Conservation (phyloP, 2,329 filamentous ascomycete genomes). For the Aureobasidium zeae region DNA sequence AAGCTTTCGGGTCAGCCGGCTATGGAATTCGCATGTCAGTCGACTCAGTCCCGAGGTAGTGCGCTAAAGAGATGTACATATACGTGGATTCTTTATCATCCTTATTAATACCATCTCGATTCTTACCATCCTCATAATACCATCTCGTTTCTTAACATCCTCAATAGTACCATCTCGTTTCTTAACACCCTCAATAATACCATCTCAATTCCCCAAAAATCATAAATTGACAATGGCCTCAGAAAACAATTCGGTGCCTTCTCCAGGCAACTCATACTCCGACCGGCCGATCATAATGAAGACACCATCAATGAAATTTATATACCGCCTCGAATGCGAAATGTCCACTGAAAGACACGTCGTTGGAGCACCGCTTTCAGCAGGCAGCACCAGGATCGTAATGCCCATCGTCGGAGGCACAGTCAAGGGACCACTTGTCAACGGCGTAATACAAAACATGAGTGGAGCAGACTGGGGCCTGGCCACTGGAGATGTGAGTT, state of each 20-base stretch:
- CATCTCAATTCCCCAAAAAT: not conserved
- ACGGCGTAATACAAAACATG: constrained; percentile 18
- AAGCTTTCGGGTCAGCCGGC: too few relatives aligned
- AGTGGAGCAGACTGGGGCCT: constrained; percentile 22
- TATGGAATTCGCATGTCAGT: too few relatives aligned
- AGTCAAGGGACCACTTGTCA: constrained; percentile 20
- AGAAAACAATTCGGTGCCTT: not conserved
- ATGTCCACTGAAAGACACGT: constrained; percentile 19
- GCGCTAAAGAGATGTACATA: too few relatives aligned
- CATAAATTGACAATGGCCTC: too few relatives aligned
- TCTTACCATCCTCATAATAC: too few relatives aligned
- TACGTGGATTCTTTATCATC: too few relatives aligned
- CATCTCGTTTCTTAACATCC: too few relatives aligned
- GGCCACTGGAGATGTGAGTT: constrained; percentile 16
- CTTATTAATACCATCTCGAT: too few relatives aligned
- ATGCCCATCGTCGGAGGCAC: constrained; percentile 21
- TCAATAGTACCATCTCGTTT: too few relatives aligned
- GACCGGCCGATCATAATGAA: constrained; percentile 15
- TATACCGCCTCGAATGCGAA: constrained; percentile 21
- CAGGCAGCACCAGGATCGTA: constrained; percentile 18
- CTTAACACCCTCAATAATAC: too few relatives aligned
- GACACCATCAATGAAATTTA: constrained; percentile 20
- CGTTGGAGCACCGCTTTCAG: constrained; percentile 19
- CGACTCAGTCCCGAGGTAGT: too few relatives aligned
- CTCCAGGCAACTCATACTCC: not conserved